Evolutionary conservation across 2,329 filamentous ascomycete species (phyloP), one percentile per base, ranked within the genome.

Genomic region (Aspergillus latus): DNA sequence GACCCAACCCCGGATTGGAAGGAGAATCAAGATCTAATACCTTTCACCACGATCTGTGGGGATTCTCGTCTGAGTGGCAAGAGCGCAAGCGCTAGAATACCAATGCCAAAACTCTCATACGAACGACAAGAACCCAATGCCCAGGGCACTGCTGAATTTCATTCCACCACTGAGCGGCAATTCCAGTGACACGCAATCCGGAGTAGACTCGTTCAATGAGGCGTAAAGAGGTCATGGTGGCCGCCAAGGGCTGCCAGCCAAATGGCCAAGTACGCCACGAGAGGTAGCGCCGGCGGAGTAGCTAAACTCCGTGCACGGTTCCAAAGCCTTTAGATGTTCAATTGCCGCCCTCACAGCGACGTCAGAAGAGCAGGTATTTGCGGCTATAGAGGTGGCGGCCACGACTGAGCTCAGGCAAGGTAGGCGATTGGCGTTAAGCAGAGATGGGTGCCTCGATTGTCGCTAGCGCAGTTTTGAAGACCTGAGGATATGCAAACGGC

Each of bases 401-500:
- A 30, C 15, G 13, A 7, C 26, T 30, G 28, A 13, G 5, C 26
- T 7, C 26, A 45, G 10, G 26, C 26, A 45, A 45, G 11, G 26
- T 13, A n/a, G 15, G 5, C 26, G 26, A n/a, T 45, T 30, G 43
- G 43, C 1, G 28, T 45, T 13, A 1, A 44, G 21, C 15, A 44
- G 8, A 45, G 6, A 29, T 26, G 28, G 11, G 28, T 15, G 28
- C 28, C n/a, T 28, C 11, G 13, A 9, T 30, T 16, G 30, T 9
- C 7, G 29, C 44, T 21, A 37, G 36, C 16, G 6, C 32, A 15
- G 48, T 7, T 21, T 21, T 3, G 10, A n/a, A 21, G 28, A 30
- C 37, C 49, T 43, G 39, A 39, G 44, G 16, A 45, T 37, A 45
- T 37, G 49, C 29, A 44, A n/a, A 52, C 37, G 49, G 40, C 49